Evolutionary conservation across 495 filamentous ascomycete species (phyloP).

Genomic region (Daldinia childiae): DNA sequence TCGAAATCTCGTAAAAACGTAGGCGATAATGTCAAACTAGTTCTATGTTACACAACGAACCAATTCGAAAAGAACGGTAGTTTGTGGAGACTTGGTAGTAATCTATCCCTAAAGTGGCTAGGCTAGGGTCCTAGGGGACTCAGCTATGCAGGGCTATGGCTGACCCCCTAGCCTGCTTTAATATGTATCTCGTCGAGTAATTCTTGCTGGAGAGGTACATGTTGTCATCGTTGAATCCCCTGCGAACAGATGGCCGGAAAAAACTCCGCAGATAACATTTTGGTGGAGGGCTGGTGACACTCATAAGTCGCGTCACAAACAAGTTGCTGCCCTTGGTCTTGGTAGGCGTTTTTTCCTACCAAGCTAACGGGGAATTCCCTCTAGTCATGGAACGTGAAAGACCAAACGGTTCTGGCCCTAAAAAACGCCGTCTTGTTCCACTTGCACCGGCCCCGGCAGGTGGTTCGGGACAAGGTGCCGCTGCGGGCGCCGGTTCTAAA

Average conservation of each 20-base stretch:
- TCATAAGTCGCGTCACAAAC: slow-evolving; percentile 7
- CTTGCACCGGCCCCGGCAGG: slow-evolving; percentile 35
- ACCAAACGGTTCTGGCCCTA: background rate
- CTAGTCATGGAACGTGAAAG: slow-evolving; percentile 23
- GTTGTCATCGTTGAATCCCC: background rate
- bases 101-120: slow-evolving; percentile 9
- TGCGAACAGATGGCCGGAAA: slow-evolving; percentile 21
- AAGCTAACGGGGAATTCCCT: background rate
- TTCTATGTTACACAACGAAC: background rate
- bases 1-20: background rate
- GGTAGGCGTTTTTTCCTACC: background rate
- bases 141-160: background rate
- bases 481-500: slow-evolving; percentile 8
- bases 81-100: background rate
- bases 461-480: slow-evolving; percentile 13
- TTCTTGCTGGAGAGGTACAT: slow-evolving; percentile 17
- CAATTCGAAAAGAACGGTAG: background rate
- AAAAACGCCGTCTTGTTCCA: slow-evolving; percentile 17
- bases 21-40: background rate
- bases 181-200: slow-evolving; percentile 6
- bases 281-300: slow-evolving; percentile 1
- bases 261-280: slow-evolving; percentile 29
- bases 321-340: background rate
- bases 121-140: background rate
- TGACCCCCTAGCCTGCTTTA: background rate